A percentile compares a stretch with the other conserved stretches of the same genome.
These are phyloP conservation scores for Sclerospora graminicola DNA, from an alignment of 352 stramenopile species.

Conservation along the genomic window DNA sequence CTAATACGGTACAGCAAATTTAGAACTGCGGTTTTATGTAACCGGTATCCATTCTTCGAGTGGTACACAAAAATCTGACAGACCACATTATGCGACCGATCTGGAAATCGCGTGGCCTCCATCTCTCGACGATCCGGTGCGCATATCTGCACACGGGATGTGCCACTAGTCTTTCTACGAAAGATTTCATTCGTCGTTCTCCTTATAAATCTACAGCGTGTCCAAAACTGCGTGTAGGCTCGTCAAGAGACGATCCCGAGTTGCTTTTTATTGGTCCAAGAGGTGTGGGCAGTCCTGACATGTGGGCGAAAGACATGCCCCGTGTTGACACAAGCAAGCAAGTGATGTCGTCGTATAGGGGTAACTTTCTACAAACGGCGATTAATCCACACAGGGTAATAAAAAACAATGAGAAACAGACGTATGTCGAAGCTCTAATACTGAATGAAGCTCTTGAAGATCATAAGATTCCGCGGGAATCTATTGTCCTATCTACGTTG, in stretches of 20 bases:
- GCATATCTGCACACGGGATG: too few species aligned
- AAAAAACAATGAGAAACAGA: conserved; percentile 32
- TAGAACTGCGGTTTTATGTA: too few species aligned
- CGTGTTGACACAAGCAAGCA: conserved; percentile 47
- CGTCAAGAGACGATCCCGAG: conserved; percentile 9
- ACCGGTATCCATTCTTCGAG: too few species aligned
- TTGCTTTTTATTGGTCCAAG: conserved; percentile 18
- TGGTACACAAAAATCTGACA: too few species aligned
- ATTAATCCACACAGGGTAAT: conserved; percentile 34
- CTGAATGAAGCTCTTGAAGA: conserved; percentile 58
- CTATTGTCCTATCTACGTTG: conserved; percentile 45
- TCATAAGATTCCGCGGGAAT: conserved; percentile 46
- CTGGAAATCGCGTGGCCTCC: too few species aligned
- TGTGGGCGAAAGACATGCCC: conserved; percentile 66
- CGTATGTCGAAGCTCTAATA: conserved; percentile 56
- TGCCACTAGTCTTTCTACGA: too few species aligned
- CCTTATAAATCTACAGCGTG: too few species aligned
- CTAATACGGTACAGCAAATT: too few species aligned
- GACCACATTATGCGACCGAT: too few species aligned
- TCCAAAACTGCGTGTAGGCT: background rate
- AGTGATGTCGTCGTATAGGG: conserved; percentile 5
- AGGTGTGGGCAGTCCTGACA: conserved; percentile 46
- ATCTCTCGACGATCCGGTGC: too few species aligned
- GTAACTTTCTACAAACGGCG: conserved; percentile 37
- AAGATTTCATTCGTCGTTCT: too few species aligned